Percentiles rank a stretch among this genome's conserved stretches.
phyloP scores from a whole-genome alignment of 1,139 yeast genomes.

The Suhomyces taliae region DNA sequence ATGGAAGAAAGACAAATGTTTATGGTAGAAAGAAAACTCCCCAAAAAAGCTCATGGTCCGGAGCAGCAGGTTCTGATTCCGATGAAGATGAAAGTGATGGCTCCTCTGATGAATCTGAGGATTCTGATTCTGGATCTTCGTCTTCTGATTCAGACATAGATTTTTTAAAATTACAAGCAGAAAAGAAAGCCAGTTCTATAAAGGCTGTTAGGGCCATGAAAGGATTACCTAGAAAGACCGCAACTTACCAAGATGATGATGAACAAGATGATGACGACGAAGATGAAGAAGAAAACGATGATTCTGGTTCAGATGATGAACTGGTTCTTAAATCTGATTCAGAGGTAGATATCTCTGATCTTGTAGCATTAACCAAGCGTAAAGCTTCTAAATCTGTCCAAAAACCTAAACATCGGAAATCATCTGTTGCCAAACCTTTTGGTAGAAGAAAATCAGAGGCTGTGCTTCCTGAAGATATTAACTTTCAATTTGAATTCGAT shows the following conservation, averaged over 20 bases:
- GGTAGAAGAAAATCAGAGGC: slow-evolving; percentile 44
- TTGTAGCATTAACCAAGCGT: slow-evolving; percentile 11
- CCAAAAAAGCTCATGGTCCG: slow-evolving; percentile 27
- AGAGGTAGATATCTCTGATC: slow-evolving; percentile 13
- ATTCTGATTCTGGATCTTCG: slow-evolving; percentile 34
- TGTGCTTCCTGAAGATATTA: slow-evolving; percentile 49
- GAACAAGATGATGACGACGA: background rate
- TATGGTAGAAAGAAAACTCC: slow-evolving; percentile 25
- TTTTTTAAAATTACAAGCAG: slow-evolving; percentile 68
- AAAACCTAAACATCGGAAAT: slow-evolving; percentile 15
- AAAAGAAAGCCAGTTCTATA: slow-evolving; percentile 56
- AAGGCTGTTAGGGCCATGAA: slow-evolving; percentile 51
- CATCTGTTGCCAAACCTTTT: slow-evolving; percentile 26
- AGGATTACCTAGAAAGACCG: slow-evolving; percentile 18
- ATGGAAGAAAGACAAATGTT: slow-evolving; percentile 9
- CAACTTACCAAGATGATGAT: background rate
- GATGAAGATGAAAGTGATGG: slow-evolving; percentile 22
- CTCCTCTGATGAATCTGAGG: slow-evolving; percentile 35
- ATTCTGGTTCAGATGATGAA: slow-evolving; percentile 4
- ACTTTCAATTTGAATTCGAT: slow-evolving; percentile 59
- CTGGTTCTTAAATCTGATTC: slow-evolving; percentile 11
- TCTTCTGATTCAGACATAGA: slow-evolving; percentile 72
- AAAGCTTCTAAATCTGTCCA: slow-evolving; percentile 4
- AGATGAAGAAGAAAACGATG: slow-evolving; percentile 1
- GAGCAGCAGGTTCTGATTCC: slow-evolving; percentile 20